phyloP scores from a whole-genome alignment of 208 protist genomes.

The Wallacemonas sp. region DNA sequence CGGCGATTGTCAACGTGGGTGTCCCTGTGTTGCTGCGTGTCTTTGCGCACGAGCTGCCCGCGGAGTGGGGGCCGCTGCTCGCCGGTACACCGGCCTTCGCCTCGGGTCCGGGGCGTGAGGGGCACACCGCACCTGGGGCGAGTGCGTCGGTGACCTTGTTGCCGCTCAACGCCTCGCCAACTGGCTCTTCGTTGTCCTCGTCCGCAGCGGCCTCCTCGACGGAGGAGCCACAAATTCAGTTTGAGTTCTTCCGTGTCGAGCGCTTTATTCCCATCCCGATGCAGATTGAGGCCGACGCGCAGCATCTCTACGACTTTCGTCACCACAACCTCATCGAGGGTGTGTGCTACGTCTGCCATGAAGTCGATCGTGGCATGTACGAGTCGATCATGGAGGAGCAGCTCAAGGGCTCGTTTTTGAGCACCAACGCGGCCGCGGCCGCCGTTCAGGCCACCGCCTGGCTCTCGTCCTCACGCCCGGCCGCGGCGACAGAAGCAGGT shows the following conservation, averaged over 20 bases:
- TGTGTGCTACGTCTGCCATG: conserved; percentile 76
- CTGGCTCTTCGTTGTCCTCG: neutral
- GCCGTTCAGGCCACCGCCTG: conserved; percentile 12
- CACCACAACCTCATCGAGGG: conserved; percentile 77
- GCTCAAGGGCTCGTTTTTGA: conserved; percentile 17
- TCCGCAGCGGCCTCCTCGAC: neutral
- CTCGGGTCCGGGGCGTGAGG: neutral
- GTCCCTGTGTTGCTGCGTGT: conserved; percentile 79
- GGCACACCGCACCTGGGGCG: neutral
- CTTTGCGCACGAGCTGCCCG: conserved; percentile 71
- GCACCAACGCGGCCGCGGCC: neutral
- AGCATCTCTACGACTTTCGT: conserved; percentile 81
- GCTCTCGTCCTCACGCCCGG: neutral
- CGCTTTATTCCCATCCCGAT: conserved; percentile 86
- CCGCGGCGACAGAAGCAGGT: neutral
- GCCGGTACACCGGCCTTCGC: conserved; percentile 14
- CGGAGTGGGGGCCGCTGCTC: conserved; percentile 66
- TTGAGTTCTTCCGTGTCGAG: conserved; percentile 86
- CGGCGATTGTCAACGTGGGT: conserved; percentile 66
- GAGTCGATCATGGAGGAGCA: conserved; percentile 62
- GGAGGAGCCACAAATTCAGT: conserved; percentile 23
- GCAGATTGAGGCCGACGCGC: conserved; percentile 89
- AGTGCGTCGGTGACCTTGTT: conserved; percentile 12
- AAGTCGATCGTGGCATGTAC: conserved; percentile 71
- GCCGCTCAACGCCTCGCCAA: conserved; percentile 6